These are phyloP conservation scores for Colletotrichum destructivum DNA, from an alignment of 2,329 filamentous ascomycete genomes.

Conservation along the genomic window DNA sequence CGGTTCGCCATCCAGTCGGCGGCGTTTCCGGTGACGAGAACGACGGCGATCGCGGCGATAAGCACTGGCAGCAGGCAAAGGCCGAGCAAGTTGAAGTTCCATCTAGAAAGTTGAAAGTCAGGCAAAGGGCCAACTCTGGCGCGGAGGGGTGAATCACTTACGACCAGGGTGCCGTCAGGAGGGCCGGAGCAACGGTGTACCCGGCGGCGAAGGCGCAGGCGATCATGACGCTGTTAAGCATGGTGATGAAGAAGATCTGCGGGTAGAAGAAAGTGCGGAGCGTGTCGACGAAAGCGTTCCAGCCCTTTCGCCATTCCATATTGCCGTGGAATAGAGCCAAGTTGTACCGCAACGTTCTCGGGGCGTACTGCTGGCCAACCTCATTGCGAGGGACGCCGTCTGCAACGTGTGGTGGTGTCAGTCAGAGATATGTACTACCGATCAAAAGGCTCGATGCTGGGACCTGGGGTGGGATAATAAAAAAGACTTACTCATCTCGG, in stretches of 20 bases:
- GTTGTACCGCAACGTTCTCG: conserved; percentile 50
- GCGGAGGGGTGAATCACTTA: neutral
- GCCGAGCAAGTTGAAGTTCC: conserved; percentile 48
- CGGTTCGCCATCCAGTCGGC: conserved; percentile 50
- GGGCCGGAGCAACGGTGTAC: conserved; percentile 44
- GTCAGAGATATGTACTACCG: neutral
- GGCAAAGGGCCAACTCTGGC: fast-evolving
- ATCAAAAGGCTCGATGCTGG: too few species aligned
- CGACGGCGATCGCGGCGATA: conserved; percentile 52
- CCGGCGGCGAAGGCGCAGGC: conserved; percentile 48
- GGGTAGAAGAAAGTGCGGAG: conserved; percentile 53
- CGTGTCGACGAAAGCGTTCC: conserved; percentile 47
- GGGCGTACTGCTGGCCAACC: conserved; percentile 11
- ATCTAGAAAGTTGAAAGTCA: conserved; percentile 40
- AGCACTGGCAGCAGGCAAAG: conserved; percentile 48
- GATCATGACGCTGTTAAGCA: conserved; percentile 51
- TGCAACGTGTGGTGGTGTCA: neutral
- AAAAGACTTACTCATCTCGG: conserved; percentile 47
- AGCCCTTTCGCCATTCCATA: conserved; percentile 47
- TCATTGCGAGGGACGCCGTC: conserved; percentile 45
- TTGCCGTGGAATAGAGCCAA: conserved; percentile 50
- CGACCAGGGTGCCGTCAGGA: conserved; percentile 36
- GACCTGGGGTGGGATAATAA: too few species aligned
- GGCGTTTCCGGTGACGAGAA: conserved; percentile 48
- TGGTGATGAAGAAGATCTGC: conserved; percentile 51